phyloP scores from a whole-genome alignment of 495 filamentous ascomycete genomes.

The Penicillium maclennaniae region DNA sequence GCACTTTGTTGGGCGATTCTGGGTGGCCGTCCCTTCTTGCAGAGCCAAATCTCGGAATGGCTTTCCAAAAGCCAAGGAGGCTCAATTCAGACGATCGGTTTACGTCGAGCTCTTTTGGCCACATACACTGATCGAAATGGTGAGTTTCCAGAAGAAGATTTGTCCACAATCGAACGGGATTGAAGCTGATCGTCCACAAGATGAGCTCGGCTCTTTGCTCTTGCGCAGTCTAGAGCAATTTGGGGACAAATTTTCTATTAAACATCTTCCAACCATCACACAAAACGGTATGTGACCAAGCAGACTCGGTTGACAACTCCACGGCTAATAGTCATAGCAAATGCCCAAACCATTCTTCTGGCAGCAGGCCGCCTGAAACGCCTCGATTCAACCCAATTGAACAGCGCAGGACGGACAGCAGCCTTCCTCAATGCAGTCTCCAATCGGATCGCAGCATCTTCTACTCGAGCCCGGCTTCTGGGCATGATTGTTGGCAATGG shows the following conservation, averaged over 20 bases:
- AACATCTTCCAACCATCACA: slow-evolving; percentile 71
- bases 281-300: slow-evolving; percentile 69
- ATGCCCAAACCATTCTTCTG: slow-evolving; percentile 75
- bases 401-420: slow-evolving; percentile 63
- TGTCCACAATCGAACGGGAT: background rate
- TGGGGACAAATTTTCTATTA: slow-evolving; percentile 81
- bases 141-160: slow-evolving; percentile 15
- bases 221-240: slow-evolving; percentile 69
- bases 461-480: slow-evolving; percentile 70
- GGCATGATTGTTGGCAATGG: slow-evolving; percentile 87
- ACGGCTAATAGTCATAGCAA: slow-evolving; percentile 50
- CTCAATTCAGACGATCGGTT: slow-evolving; percentile 62
- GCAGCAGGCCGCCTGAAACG: slow-evolving; percentile 71
- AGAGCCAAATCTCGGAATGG: slow-evolving; percentile 63
- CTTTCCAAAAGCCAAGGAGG: slow-evolving; percentile 49
- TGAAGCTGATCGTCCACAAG: slow-evolving; percentile 29
- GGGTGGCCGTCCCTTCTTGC: slow-evolving; percentile 31
- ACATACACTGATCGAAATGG: slow-evolving; percentile 53
- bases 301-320: background rate
- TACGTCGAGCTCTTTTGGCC: slow-evolving; percentile 62
- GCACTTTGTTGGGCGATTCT: slow-evolving; percentile 38
- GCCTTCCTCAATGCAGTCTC: slow-evolving; percentile 74
- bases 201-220: slow-evolving; percentile 42
- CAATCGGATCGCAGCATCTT: slow-evolving; percentile 76
- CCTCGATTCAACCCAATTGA: slow-evolving; percentile 54